Base-by-base conservation (phyloP, 2,329 filamentous ascomycete species). In the Xylaria sp. region DNA sequence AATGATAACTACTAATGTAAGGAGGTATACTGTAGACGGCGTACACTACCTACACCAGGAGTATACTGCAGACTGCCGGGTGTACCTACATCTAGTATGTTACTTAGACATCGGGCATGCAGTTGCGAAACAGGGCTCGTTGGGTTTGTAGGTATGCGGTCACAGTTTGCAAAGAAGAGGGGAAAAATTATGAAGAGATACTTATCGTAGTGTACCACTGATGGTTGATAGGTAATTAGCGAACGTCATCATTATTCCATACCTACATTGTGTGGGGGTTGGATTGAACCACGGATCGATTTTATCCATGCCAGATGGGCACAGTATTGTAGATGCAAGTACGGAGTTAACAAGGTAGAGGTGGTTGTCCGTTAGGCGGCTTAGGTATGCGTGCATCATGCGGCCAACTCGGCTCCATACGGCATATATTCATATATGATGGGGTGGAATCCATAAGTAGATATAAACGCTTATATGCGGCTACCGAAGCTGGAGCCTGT, bases 131-230 rank as follows among this genome's bases (percentile, higher is more conserved):
- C 39, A 24, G 56, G 24, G 51, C 48, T 24, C 17, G 39, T 56
- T 57, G 51, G 42, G 32, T 53, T 57, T 66, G 64, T 57, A 42
- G 42, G 32, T 53, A 61, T 66, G 64, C 32, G 55, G 65, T 67
- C 60, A 67, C 48, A 8, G 32, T 24, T 24, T 21, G 48, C 4
- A n/a, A 21, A 39, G 19, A 39, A 7, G 30, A 50, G 42, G 30
- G 42, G 17, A 11, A 32, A 27, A 36, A 27, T 45, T n/a, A 50
- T 34, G 17, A 24, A 24, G 30, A 36, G 24, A 30, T 53, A 53
- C 11, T 11, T 51, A 30, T 21, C 48, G 17, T 3, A n/a, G n/a
- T 11, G 47, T 27, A 36, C 11, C 12, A 51, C 12, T 2, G n/a
- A 12, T 12, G 50, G 57, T 63, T 30, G 3, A 27, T 27, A 27